These are phyloP conservation scores for Monosporascus cannonballus DNA, from an alignment of 2,329 filamentous ascomycete species.

Conservation along the genomic window DNA sequence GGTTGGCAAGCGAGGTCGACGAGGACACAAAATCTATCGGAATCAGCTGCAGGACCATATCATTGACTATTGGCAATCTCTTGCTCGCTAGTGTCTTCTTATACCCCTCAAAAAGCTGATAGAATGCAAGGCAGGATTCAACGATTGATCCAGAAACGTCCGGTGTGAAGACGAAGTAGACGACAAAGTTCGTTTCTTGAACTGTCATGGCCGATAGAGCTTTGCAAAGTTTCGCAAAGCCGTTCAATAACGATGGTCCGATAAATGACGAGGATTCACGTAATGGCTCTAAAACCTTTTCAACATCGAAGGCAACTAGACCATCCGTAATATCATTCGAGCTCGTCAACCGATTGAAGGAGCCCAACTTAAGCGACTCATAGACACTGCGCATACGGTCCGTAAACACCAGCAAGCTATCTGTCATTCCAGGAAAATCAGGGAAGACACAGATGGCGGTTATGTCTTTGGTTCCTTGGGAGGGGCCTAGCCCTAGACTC, in stretches of 20 bases:
- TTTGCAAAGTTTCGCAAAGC: conserved; percentile 42
- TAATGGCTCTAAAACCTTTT: conserved; percentile 35
- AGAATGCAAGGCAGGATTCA: conserved; percentile 69
- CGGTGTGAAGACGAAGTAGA: conserved; percentile 71
- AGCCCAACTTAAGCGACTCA: conserved; percentile 67
- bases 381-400: conserved; percentile 64
- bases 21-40: conserved; percentile 63
- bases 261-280: conserved; percentile 35
- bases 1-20: conserved; percentile 55
- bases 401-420: conserved; percentile 58
- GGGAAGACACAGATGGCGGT: conserved; percentile 67
- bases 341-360: conserved; percentile 46
- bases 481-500: conserved; percentile 66
- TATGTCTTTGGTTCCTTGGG: conserved; percentile 65
- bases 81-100: conserved; percentile 43
- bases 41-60: conserved; percentile 73
- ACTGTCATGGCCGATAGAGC: conserved; percentile 36
- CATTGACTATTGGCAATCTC: conserved; percentile 44
- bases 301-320: conserved; percentile 43
- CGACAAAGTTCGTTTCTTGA: conserved; percentile 57
- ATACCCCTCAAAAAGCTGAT: conserved; percentile 63
- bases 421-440: conserved; percentile 53
- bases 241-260: conserved; percentile 40
- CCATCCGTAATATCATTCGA: conserved; percentile 40
- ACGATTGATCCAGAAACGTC: conserved; percentile 55